Evolutionary conservation across 2,329 filamentous ascomycete species (phyloP), one percentile per base, ranked within the genome.

Genomic region (Aspergillus glaucus): DNA sequence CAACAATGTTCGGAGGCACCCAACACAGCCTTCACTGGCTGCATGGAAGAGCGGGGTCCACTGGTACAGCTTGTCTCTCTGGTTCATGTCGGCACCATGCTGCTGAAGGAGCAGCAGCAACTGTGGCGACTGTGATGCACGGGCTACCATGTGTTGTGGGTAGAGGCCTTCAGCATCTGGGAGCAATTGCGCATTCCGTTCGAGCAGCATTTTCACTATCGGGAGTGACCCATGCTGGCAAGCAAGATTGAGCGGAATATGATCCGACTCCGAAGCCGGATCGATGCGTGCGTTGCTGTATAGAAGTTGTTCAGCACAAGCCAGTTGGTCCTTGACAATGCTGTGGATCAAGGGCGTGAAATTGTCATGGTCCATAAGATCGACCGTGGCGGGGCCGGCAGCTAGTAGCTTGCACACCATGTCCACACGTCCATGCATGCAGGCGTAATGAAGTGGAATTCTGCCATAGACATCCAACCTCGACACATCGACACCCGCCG

Each of bases 21-120:
- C 84, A 1, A 96, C 86, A 64, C 95, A 94, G 19, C 93, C 93
- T 72, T 98, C 93, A 64, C 91, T 95, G 8, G 93, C 93, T 2
- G 93, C 92, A 66, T 98, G 92, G 49, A 98, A 93, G 4, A 98
- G 76, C 0, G 93, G 91, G 2, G 93, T 97, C 93, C 93, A 98
- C 52, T 92, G 89, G 60, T 97, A 97, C 14, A 98, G 78, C 70
- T 95, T 97, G 69, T 98, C 93, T 28, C 88, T 78, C 66, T 97
- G 91, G 61, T 98, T 83, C 40, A 98, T 78, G 64, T 98, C 85
- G 19, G 90, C 92, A 1, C 91, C 91, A 61, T 93, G 91, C 45
- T 86, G 78, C 65, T 90, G 86, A 10, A 98, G 76, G 36, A 96
- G 76, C 12, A 91, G 73, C 9, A 97, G 76, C 24, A 96, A 79